These are phyloP conservation scores for Sherardia arvensis DNA, from an alignment of 257 asterid genomes.

Conservation along the genomic window DNA sequence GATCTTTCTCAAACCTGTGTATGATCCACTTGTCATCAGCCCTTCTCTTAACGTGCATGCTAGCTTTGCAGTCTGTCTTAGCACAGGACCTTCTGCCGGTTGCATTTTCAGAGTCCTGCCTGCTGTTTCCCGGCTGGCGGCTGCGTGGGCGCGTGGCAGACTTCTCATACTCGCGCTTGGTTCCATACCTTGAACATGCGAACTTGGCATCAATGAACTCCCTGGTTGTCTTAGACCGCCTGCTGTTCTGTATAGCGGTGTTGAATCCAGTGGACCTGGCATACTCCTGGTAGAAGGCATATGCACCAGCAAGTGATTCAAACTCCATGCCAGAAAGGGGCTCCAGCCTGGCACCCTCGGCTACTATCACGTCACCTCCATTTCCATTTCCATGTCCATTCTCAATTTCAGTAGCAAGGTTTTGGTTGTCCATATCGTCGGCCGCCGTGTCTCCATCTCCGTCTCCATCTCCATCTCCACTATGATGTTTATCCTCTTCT, in stretches of 20 bases:
- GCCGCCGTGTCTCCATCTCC: too few species aligned
- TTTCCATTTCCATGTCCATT: too few species aligned
- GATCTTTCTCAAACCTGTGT: slow-evolving; percentile 90
- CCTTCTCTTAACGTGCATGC: slow-evolving; percentile 96
- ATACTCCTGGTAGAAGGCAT: slow-evolving; percentile 89
- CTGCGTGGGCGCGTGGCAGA: slow-evolving; percentile 74
- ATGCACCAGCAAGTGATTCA: slow-evolving; percentile 91
- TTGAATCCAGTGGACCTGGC: slow-evolving; percentile 88
- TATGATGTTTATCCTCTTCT: slow-evolving; percentile 60
- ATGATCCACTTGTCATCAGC: slow-evolving; percentile 90
- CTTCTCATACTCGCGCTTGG: slow-evolving; percentile 85
- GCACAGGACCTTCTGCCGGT: slow-evolving; percentile 86
- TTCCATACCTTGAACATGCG: slow-evolving; percentile 95
- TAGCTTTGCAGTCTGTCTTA: slow-evolving; percentile 97
- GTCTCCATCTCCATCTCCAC: slow-evolving; percentile 44
- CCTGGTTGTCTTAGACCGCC: slow-evolving; percentile 86
- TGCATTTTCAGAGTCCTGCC: slow-evolving; percentile 76
- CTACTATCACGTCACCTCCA: too few species aligned
- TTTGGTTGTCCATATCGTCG: slow-evolving; percentile 46
- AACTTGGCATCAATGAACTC: slow-evolving; percentile 93
- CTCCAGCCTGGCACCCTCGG: slow-evolving; percentile 79
- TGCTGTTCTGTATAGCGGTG: slow-evolving; percentile 88
- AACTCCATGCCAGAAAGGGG: slow-evolving; percentile 98
- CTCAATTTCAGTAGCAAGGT: too few species aligned
- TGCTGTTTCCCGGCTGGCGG: slow-evolving; percentile 74